phyloP scores from a whole-genome alignment of 2,329 filamentous ascomycete species.

The Onygenales sp. region DNA sequence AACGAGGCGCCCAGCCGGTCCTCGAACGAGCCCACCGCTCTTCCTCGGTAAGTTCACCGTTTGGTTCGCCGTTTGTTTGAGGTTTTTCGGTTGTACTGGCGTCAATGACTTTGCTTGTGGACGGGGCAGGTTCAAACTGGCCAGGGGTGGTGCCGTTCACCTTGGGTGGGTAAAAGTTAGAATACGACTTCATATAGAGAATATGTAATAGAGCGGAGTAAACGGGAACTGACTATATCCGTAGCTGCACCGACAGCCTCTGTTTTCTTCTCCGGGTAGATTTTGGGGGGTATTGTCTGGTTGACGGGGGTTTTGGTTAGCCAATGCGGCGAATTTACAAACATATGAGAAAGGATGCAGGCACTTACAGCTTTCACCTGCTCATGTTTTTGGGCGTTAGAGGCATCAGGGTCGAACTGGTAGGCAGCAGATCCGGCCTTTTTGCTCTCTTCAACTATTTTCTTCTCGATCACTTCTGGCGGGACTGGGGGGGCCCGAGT shows the following conservation, averaged over 20 bases:
- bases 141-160: slow-evolving; percentile 58
- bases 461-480: slow-evolving; percentile 61
- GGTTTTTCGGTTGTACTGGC: slow-evolving; percentile 42
- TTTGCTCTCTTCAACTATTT: slow-evolving; percentile 66
- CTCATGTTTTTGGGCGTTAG: slow-evolving; percentile 70
- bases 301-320: neutral
- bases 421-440: slow-evolving; percentile 72
- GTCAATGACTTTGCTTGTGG: slow-evolving; percentile 57
- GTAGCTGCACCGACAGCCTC: slow-evolving; percentile 52
- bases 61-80: slow-evolving; percentile 32
- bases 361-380: slow-evolving; percentile 64
- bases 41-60: slow-evolving; percentile 45
- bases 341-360: neutral
- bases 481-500: slow-evolving; percentile 55
- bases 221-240: slow-evolving; percentile 49
- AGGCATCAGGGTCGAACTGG: slow-evolving; percentile 79
- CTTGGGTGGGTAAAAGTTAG: slow-evolving; percentile 19
- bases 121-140: slow-evolving; percentile 62
- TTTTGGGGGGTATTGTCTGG: slow-evolving; percentile 28
- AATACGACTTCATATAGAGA: neutral
- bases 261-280: slow-evolving; percentile 44
- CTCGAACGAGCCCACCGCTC: slow-evolving; percentile 47
- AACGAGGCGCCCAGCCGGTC: slow-evolving; percentile 83
- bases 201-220: neutral
- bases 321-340: neutral